These are phyloP conservation scores for Ustilago cynodontis DNA, from an alignment of 1,284 basidiomycete species.

Conservation along the genomic window DNA sequence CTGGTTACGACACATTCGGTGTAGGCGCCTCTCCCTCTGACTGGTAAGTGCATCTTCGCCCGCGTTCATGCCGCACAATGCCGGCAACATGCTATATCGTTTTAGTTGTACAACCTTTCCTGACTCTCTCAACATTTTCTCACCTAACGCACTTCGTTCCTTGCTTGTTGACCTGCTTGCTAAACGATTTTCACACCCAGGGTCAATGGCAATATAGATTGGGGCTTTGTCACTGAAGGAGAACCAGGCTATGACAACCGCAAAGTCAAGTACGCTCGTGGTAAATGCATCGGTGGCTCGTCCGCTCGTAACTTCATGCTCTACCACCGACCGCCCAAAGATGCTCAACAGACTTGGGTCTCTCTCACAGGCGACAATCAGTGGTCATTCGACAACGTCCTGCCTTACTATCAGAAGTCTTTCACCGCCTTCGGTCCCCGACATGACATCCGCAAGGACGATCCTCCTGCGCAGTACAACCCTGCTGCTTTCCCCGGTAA, in stretches of 20 bases:
- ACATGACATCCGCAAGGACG: slow-evolving; percentile 39
- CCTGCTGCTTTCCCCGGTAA: slow-evolving; percentile 38
- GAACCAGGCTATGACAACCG: slow-evolving; percentile 50
- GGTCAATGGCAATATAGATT: slow-evolving; percentile 43
- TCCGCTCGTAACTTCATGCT: slow-evolving; percentile 59
- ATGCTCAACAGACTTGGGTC: slow-evolving; percentile 48
- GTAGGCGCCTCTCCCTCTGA: slow-evolving; percentile 31
- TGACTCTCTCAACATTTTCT: neutral
- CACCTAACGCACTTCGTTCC: neutral
- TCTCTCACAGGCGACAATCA: slow-evolving; percentile 47
- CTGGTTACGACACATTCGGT: slow-evolving; percentile 48
- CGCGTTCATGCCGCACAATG: neutral
- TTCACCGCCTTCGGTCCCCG: slow-evolving; percentile 47
- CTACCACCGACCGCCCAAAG: slow-evolving; percentile 48
- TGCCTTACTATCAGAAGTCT: slow-evolving; percentile 51
- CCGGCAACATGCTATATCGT: neutral
- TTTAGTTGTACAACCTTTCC: neutral
- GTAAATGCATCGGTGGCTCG: slow-evolving; percentile 57
- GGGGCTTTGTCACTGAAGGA: slow-evolving; percentile 46
- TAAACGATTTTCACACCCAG: neutral
- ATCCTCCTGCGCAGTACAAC: slow-evolving; percentile 47
- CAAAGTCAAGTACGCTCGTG: slow-evolving; percentile 48
- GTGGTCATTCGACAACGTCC: slow-evolving; percentile 47
- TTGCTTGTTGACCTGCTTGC: neutral
- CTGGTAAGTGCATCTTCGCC: neutral